Percentiles rank a stretch among this genome's conserved stretches.
These are phyloP conservation scores for Arabidopsis hybrid DNA, from an alignment of 441 rosid species.

Conservation along the genomic window DNA sequence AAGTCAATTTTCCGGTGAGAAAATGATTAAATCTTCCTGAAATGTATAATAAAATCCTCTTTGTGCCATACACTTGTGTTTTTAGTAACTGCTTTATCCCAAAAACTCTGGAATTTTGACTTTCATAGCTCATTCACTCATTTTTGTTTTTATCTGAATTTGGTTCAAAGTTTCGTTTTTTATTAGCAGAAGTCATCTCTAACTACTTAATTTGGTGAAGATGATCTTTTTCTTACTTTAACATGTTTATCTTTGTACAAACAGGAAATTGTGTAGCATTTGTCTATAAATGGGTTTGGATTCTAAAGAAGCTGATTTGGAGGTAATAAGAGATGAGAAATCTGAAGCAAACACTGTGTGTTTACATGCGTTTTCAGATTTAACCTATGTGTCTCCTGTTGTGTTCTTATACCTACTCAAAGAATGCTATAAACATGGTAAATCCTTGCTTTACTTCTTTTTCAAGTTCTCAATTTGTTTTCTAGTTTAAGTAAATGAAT, in stretches of 20 bases:
- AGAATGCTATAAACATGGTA: constrained; percentile 85
- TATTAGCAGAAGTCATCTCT: neutral
- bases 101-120: neutral
- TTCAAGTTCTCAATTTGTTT: neutral
- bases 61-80: neutral
- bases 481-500: neutral
- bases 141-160: neutral
- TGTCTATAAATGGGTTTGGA: constrained; percentile 51
- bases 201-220: neutral
- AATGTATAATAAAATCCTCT: neutral
- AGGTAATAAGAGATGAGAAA: constrained; percentile 4
- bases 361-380: constrained; percentile 72
- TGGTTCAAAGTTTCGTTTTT: neutral
- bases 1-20: neutral
- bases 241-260: neutral
- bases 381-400: constrained; percentile 69
- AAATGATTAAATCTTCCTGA: neutral
- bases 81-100: neutral
- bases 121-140: neutral
- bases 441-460: constrained; percentile 27
- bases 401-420: constrained; percentile 88
- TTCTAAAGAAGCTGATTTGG: constrained; percentile 18
- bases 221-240: neutral
- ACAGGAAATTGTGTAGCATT: neutral
- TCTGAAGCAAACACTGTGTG: constrained; percentile 43